Base-by-base conservation (phyloP, 495 filamentous ascomycete species). In the Xylona heveae region DNA sequence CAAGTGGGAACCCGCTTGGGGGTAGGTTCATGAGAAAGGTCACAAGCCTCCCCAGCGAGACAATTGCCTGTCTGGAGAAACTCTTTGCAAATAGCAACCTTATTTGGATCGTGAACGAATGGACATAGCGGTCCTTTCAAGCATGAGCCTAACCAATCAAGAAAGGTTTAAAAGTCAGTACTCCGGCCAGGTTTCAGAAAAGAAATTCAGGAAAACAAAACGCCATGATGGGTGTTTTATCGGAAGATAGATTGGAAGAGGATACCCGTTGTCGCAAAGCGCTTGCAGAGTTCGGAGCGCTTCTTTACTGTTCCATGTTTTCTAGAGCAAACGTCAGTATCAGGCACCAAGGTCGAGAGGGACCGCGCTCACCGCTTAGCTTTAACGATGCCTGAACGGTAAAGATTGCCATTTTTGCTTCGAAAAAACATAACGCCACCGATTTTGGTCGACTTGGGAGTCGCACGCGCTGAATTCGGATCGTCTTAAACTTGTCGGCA, bases 241-340 rank as follows among this genome's bases (percentile, higher is more conserved):
- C 5, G 9, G 21, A 12, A 33, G 9, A 5, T 18, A 35, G 23
- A 9, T 24, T n/a, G 13, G 15, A 7, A 29, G 23, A 42, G 43
- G 66, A 59, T 95, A 95, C 85, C 85, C 56, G 80, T 88, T 57
- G 69, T 75, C 53, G 81, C 74, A 48, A 92, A 95, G 50, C 68
- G 66, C 53, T 78, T 82, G 71, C 85, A 95, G 30, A 69, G 77
- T 43, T 80, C 69, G 54, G 71, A 53, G 42, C 73, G 64, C 54
- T 81, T 85, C 54, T 64, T 74, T 26, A 69, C 47, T 23, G 54
- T 45, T 30, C 53, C 63, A 36, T 62, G 44, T 47, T 49, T 55
- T 39, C 52, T 56, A 34, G 27, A 21, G 19, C 0, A 26, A 1
- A 19, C n/a, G n/a, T n/a, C n/a, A n/a, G n/a, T n/a, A n/a, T n/a